These are phyloP conservation scores for Trichosanthes cucumerina DNA, from an alignment of 306 rosid genomes.

Conservation along the genomic window DNA sequence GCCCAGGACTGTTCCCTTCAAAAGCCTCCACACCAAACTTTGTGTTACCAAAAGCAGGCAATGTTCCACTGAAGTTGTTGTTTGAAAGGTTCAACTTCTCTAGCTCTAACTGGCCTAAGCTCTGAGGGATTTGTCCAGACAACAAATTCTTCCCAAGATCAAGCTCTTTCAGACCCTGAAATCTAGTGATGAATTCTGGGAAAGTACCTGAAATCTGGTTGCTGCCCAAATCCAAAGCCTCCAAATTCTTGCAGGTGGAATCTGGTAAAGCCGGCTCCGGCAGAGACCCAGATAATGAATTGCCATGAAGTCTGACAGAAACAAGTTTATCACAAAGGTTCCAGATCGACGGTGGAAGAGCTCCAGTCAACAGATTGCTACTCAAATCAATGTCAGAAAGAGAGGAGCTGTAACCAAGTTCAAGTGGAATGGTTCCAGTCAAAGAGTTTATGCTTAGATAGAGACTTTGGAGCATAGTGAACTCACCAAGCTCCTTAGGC, in stretches of 20 bases:
- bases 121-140: slow-evolving; percentile 47
- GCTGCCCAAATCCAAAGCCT: slow-evolving; percentile 58
- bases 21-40: slow-evolving; percentile 64
- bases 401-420: slow-evolving; percentile 72
- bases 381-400: slow-evolving; percentile 72
- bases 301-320: slow-evolving; percentile 53
- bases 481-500: slow-evolving; percentile 74
- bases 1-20: slow-evolving; percentile 66
- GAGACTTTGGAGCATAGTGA: slow-evolving; percentile 70
- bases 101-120: slow-evolving; percentile 39
- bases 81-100: slow-evolving; percentile 80
- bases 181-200: slow-evolving; percentile 57
- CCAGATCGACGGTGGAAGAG: slow-evolving; percentile 73
- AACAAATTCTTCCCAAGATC: slow-evolving; percentile 61
- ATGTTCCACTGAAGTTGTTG: slow-evolving; percentile 77
- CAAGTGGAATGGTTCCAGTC: slow-evolving; percentile 64
- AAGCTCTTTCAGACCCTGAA: slow-evolving; percentile 60
- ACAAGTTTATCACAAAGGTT: slow-evolving; percentile 68
- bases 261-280: slow-evolving; percentile 81
- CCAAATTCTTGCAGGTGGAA: slow-evolving; percentile 53
- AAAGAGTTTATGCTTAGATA: slow-evolving; percentile 67
- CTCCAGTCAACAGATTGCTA: slow-evolving; percentile 44
- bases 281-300: slow-evolving; percentile 47
- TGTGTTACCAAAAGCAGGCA: slow-evolving; percentile 55
- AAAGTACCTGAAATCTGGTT: slow-evolving; percentile 66